These are phyloP conservation scores for Prunus campanulata DNA, from an alignment of 306 rosid genomes.

Conservation along the genomic window DNA sequence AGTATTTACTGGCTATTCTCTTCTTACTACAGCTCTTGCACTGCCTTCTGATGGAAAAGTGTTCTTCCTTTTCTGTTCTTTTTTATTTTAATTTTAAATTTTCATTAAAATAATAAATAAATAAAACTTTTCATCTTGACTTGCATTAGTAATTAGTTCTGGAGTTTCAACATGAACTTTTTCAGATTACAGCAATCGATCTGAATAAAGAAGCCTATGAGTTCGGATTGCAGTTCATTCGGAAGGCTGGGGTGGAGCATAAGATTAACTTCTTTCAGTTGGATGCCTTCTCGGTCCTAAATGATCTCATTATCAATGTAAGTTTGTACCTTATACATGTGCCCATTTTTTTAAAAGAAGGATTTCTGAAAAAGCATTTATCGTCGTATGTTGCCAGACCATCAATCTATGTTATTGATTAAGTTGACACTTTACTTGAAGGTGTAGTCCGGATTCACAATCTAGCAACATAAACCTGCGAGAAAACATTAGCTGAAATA, in stretches of 20 bases:
- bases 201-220: slow-evolving; percentile 37
- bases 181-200: slow-evolving; percentile 47
- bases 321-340: not conserved
- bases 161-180: not conserved
- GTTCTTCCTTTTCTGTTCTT: not conserved
- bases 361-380: too few relatives aligned
- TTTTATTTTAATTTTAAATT: too few relatives aligned
- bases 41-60: slow-evolving; percentile 48
- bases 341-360: too few relatives aligned
- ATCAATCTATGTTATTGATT: too few relatives aligned
- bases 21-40: slow-evolving; percentile 62
- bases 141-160: not conserved
- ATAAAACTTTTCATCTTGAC: not conserved
- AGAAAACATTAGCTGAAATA: too few relatives aligned
- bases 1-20: slow-evolving; percentile 67
- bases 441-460: too few relatives aligned
- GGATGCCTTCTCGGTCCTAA: slow-evolving; percentile 34
- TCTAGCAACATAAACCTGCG: too few relatives aligned
- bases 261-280: slow-evolving; percentile 48
- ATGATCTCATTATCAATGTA: slow-evolving; percentile 35
- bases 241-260: slow-evolving; percentile 50
- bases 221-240: slow-evolving; percentile 47
- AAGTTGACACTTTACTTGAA: too few relatives aligned
- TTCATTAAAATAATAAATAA: too few relatives aligned
- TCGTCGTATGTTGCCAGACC: too few relatives aligned